Evolutionary conservation across 2,329 filamentous ascomycete species (phyloP).

Genomic region (Corynespora cassiicola): DNA sequence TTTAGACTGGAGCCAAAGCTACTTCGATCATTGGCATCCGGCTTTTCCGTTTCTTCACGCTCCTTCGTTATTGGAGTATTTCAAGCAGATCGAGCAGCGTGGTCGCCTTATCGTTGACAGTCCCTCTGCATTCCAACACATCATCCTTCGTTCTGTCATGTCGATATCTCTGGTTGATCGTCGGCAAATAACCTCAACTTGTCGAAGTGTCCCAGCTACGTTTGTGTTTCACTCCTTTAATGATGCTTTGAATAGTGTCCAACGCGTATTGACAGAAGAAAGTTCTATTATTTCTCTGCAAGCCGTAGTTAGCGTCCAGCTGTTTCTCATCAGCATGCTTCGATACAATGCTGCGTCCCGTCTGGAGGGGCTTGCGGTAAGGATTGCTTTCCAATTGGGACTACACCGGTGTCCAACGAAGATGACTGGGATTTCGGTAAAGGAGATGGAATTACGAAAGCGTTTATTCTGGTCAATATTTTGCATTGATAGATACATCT

Average conservation of each 20-base stretch:
- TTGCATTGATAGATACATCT: slow-evolving; percentile 31
- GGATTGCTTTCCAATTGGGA: slow-evolving; percentile 26
- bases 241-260: slow-evolving; percentile 24
- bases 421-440: slow-evolving; percentile 5
- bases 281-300: slow-evolving; percentile 30
- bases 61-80: slow-evolving; percentile 25
- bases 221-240: slow-evolving; percentile 27
- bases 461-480: slow-evolving; percentile 31
- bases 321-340: slow-evolving; percentile 30
- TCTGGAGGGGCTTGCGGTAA: slow-evolving; percentile 25
- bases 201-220: slow-evolving; percentile 14
- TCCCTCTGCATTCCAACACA: slow-evolving; percentile 16
- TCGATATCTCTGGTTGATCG: slow-evolving; percentile 28
- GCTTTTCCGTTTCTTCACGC: slow-evolving; percentile 32
- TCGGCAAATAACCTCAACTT: slow-evolving; percentile 16
- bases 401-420: slow-evolving; percentile 22
- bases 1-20: slow-evolving; percentile 33
- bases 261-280: slow-evolving; percentile 23
- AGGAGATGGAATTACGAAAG: slow-evolving; percentile 26
- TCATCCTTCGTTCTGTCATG: slow-evolving; percentile 29
- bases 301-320: slow-evolving; percentile 28
- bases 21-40: slow-evolving; percentile 35
- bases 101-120: slow-evolving; percentile 4
- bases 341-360: slow-evolving; percentile 32
- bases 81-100: slow-evolving; percentile 12